A percentile compares a stretch with the other conserved stretches of the same genome.
Evolutionary conservation across 495 filamentous ascomycete species (phyloP).

Genomic region (Talaromyces ruber): DNA sequence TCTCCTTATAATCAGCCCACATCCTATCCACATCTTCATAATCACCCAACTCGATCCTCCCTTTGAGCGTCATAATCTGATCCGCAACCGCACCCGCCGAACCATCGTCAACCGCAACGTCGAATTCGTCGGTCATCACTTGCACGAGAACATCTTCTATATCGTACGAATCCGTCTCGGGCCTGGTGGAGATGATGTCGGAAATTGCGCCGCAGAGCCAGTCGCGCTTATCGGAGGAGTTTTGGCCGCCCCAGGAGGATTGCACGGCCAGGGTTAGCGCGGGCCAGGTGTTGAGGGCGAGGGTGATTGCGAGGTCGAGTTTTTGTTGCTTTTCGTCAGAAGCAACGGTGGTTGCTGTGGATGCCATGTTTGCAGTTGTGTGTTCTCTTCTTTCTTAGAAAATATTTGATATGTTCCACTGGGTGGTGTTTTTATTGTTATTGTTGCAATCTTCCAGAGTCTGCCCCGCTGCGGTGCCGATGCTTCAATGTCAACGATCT

Average conservation of each 20-base stretch:
- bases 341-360: slow-evolving; percentile 15
- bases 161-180: slow-evolving; percentile 74
- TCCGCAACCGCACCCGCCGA: slow-evolving; percentile 66
- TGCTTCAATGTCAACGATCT: no score
- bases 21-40: slow-evolving; percentile 61
- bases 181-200: slow-evolving; percentile 62
- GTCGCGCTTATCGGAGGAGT: slow-evolving; percentile 79
- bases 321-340: slow-evolving; percentile 24
- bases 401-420: no score
- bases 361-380: slow-evolving; percentile 9
- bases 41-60: slow-evolving; percentile 51
- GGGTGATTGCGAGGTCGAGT: slow-evolving; percentile 76
- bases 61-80: slow-evolving; percentile 58
- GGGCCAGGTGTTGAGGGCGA: slow-evolving; percentile 74
- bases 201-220: slow-evolving; percentile 90
- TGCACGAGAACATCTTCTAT: slow-evolving; percentile 76
- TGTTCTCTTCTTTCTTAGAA: not conserved
- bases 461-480: no score
- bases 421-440: not conserved
- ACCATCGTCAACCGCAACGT: slow-evolving; percentile 83
- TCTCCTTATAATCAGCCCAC: slow-evolving; percentile 54
- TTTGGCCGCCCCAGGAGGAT: slow-evolving; percentile 82
- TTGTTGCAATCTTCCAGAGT: not conserved
- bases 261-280: slow-evolving; percentile 80
- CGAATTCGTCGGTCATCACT: slow-evolving; percentile 93